Base-by-base conservation (phyloP, 83 land plant genomes). In the Picea mariana region DNA sequence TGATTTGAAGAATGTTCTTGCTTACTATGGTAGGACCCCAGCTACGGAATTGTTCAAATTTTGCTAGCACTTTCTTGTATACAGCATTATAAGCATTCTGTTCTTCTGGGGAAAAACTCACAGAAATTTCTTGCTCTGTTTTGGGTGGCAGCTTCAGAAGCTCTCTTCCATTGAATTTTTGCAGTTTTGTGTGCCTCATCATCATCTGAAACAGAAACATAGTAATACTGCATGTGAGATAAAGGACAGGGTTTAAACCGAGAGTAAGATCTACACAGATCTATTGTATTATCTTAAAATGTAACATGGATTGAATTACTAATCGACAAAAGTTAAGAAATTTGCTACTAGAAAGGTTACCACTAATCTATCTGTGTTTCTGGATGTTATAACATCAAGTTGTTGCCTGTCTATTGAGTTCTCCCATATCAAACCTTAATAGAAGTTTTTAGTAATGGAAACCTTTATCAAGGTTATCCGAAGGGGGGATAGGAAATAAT, bases 21-120 rank as follows among this genome's bases (percentile, higher is more conserved):
- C 88, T 86, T 49, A 87, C 89, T 58, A 87, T 87, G 8, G 89
- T 87, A 6, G 89, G 89, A 23, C 89, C 89, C 89, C 89, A 87
- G 83, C 85, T 85, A 26, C 89, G 88, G 67, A 87, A 87, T 72
- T 87, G 89, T 52, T 87, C 89, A 82, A 87, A 87, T 77, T 87
- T 87, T 17, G 84, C 68, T 7, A 87, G 78, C 55, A 85, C 89
- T 26, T 85, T 86, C 44, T 87, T 84, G 75, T 87, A 85, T 52
- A 85, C 87, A n/a, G 87, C 89, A 81, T 85, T 84, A 61, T 87
- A 87, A 17, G 87, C 89, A 82, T 62, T 78, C 4, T 87, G 81
- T 63, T 87, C 89, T 71, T 87, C 88, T 49, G 85, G 52, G 4
- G 89, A 82, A 66, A 87, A 87, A 62, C 44, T 73, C 62, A 87